phyloP scores from a whole-genome alignment of 2,329 filamentous ascomycete species.

The Nemania sp. region DNA sequence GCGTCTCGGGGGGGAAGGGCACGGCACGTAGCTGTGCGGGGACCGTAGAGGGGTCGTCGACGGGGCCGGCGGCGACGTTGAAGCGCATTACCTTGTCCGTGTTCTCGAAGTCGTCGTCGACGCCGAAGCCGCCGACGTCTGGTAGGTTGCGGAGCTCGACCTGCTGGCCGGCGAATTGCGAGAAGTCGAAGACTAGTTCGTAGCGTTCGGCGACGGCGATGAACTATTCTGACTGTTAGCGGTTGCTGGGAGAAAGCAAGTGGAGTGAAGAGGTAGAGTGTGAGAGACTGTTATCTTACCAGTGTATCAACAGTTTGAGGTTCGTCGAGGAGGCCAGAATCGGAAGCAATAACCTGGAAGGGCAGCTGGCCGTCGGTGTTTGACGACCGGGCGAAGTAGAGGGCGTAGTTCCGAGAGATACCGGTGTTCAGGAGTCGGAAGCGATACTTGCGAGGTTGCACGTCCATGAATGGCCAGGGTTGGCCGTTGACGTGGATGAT shows the following conservation, averaged over 20 bases:
- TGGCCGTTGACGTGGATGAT: constrained; percentile 69
- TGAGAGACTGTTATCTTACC: background rate
- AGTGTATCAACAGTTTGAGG: constrained; percentile 53
- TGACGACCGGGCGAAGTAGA: constrained; percentile 58
- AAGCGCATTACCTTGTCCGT: constrained; percentile 67
- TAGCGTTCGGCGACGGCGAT: constrained; percentile 69
- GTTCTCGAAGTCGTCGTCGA: constrained; percentile 62
- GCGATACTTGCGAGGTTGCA: constrained; percentile 71
- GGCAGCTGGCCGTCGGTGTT: constrained; percentile 51
- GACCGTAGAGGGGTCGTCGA: constrained; percentile 53
- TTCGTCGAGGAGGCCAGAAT: constrained; percentile 62
- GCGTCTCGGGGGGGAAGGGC: constrained; percentile 53
- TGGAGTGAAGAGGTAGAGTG: constrained; percentile 37
- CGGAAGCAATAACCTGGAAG: constrained; percentile 67
- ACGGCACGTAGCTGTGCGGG: constrained; percentile 54
- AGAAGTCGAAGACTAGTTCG: constrained; percentile 69
- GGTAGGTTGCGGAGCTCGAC: constrained; percentile 54
- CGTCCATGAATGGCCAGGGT: constrained; percentile 69
- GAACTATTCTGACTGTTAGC: constrained; percentile 39
- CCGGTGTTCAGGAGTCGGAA: constrained; percentile 65
- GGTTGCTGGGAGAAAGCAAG: too few species aligned
- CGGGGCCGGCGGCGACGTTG: constrained; percentile 56
- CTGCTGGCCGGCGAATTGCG: constrained; percentile 60
- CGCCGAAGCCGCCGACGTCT: constrained; percentile 53
- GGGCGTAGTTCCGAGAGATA: constrained; percentile 60